phyloP scores from a whole-genome alignment of 2,329 filamentous ascomycete genomes.

The Colletotrichum camelliae region DNA sequence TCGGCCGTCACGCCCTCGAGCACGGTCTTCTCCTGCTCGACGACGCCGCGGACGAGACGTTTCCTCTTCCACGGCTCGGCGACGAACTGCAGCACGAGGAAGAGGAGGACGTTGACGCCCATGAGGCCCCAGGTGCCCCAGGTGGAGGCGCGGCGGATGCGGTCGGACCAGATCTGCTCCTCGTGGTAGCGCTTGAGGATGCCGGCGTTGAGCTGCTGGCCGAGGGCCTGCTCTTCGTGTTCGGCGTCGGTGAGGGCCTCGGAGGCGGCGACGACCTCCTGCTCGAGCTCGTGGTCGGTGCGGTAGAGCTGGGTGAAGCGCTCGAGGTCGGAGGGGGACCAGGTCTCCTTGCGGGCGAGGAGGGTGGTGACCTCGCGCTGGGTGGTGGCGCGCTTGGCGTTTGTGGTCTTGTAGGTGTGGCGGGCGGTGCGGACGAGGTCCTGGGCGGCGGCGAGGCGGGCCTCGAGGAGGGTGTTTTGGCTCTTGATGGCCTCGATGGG shows the following conservation, averaged over 20 bases:
- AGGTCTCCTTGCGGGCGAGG: constrained; percentile 91
- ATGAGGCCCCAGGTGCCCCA: constrained; percentile 99
- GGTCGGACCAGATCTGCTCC: constrained; percentile 99
- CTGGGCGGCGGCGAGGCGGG: constrained; percentile 63
- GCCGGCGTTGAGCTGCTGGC: constrained; percentile 76
- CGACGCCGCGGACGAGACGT: constrained; percentile 82
- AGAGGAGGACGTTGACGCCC: constrained; percentile 92
- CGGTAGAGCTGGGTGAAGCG: constrained; percentile 93
- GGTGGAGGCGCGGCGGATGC: constrained; percentile 93
- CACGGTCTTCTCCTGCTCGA: constrained; percentile 73
- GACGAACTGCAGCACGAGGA: constrained; percentile 84
- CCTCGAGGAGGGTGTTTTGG: constrained; percentile 74
- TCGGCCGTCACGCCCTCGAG: constrained; percentile 54
- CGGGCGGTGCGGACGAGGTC: constrained; percentile 73
- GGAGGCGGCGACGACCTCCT: constrained; percentile 76
- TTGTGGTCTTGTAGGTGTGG: constrained; percentile 80
- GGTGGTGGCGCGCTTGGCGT: constrained; percentile 81
- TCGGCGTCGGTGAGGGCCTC: constrained; percentile 78
- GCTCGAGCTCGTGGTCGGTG: constrained; percentile 91
- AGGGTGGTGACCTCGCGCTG: constrained; percentile 96
- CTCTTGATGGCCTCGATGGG: constrained; percentile 86
- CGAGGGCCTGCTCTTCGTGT: constrained; percentile 77
- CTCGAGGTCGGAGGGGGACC: constrained; percentile 87
- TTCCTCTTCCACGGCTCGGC: constrained; percentile 91
- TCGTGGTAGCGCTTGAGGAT: constrained; percentile 96